Evolutionary conservation across 2,329 filamentous ascomycete species (phyloP).

Genomic region (Cercospora janseana): DNA sequence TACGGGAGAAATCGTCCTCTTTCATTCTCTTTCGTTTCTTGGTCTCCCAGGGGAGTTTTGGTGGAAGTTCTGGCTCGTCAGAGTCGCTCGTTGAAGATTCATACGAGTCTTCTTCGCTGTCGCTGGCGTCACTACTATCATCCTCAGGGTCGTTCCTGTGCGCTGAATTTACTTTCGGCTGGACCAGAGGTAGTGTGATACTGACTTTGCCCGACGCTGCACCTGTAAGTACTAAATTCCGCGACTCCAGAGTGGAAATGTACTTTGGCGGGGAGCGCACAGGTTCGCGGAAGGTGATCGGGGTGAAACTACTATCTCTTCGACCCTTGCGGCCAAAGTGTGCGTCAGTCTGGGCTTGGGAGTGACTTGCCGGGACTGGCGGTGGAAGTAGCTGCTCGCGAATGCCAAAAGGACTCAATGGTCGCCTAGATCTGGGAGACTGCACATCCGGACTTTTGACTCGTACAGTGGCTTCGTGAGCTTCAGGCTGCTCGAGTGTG

Average conservation of each 20-base stretch:
- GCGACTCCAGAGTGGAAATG: background rate
- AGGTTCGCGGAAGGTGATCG: conserved; percentile 52
- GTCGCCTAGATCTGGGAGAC: background rate
- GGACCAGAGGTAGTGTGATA: conserved; percentile 19
- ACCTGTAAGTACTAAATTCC: background rate
- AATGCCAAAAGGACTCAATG: conserved; percentile 43
- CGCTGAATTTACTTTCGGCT: conserved; percentile 10
- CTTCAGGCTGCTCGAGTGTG: background rate
- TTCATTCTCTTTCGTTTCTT: conserved; percentile 31
- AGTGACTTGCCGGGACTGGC: conserved; percentile 34
- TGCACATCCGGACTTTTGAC: background rate
- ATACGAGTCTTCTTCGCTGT: conserved; percentile 33
- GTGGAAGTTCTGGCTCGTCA: conserved; percentile 26
- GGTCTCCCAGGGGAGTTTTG: conserved; percentile 29
- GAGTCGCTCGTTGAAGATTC: conserved; percentile 25
- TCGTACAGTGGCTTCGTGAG: background rate
- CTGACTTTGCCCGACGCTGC: background rate
- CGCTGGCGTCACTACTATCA: conserved; percentile 22
- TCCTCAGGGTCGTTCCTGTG: conserved; percentile 15
- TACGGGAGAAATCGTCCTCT: conserved; percentile 2
- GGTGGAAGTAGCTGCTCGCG: conserved; percentile 50
- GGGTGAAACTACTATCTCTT: conserved; percentile 50
- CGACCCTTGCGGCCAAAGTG: conserved; percentile 18
- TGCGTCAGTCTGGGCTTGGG: conserved; percentile 4
- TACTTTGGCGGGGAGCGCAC: background rate